Base-by-base conservation (phyloP, 164 flowering plant species). In the Protea cynaroides region DNA sequence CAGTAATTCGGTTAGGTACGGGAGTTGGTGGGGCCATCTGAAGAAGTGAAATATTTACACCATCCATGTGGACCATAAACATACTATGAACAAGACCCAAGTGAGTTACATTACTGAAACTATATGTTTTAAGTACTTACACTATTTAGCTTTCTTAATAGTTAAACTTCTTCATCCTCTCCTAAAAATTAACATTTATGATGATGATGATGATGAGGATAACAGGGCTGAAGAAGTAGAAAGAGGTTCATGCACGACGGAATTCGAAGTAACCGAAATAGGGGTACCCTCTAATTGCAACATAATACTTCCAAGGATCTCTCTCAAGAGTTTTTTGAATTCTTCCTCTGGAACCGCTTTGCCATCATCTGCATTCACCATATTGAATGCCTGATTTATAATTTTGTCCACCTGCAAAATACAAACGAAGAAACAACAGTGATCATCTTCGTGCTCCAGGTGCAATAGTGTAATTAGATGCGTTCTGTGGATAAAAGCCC, bases 241-340 rank as follows among this genome's bases (percentile, higher is more conserved):
- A 13, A 80, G 71, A 9, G 97, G 96, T 78, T 91, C 99, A 29
- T 91, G 94, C 47, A 91, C 95, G 0, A 91, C 95, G 0, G 96
- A 86, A 67, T 86, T 87, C 3, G 87, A 74, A 19, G 87, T 85
- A 23, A 91, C 78, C 1, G 88, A 81, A 40, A 94, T 76, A 4
- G 95, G 83, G 47, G 75, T 79, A 12, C 92, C 96, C 62, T 91
- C 92, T 62, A 94, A 68, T 61, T 91, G 95, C 73, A 91, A 62
- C 97, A 94, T 91, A 25, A 94, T 72, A 37, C 88, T 79, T 58
- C 88, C 95, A 29, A 94, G 71, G 10, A 89, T 77, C 63, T 88
- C 95, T 2, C 74, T 58, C 74, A 86, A 29, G 7, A 88, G 10
- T 76, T 87, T 85, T 82, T 89, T 94, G 81, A 94, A 91, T 71